Conservation (phyloP, 2,329 filamentous ascomycete species). For the Botrytis aclada region DNA sequence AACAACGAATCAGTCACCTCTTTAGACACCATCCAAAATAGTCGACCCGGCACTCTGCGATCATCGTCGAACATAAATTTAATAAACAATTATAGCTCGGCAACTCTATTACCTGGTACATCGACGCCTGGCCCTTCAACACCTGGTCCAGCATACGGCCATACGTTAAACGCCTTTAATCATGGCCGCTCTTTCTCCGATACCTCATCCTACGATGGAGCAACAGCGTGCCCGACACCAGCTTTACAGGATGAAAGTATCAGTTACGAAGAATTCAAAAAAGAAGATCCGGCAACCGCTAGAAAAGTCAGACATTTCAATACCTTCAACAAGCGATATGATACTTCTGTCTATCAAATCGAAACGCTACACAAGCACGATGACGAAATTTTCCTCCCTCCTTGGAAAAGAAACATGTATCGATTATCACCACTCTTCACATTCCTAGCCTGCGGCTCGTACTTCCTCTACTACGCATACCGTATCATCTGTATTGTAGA, state of each 20-base stretch:
- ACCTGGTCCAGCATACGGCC: not conserved
- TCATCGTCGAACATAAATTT: conserved; percentile 10
- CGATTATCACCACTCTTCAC: conserved; percentile 30
- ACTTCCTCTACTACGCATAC: conserved; percentile 47
- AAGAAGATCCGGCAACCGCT: not conserved
- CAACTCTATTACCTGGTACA: conserved; percentile 10
- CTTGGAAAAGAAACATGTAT: conserved; percentile 28
- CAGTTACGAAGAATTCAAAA: conserved; percentile 12
- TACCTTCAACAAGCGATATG: conserved; percentile 6
- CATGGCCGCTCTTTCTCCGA: conserved; percentile 15
- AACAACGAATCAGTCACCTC: conserved; percentile 12
- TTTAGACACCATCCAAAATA: not conserved
- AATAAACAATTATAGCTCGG: conserved; percentile 13
- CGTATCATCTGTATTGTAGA: conserved; percentile 52
- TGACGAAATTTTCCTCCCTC: conserved; percentile 25
- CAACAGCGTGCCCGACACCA: conserved; percentile 15
- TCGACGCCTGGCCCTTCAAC: not conserved
- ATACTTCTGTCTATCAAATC: conserved; percentile 18
- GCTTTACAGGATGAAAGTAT: conserved; percentile 5
- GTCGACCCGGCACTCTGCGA: not conserved
- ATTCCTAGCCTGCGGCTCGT: conserved; percentile 24
- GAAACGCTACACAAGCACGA: conserved; percentile 28
- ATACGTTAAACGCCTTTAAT: not conserved
- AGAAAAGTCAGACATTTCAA: conserved; percentile 14
- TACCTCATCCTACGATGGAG: conserved; percentile 12